Conservation (phyloP, 345 rosid genomes). For the Moricandia arvensis region DNA sequence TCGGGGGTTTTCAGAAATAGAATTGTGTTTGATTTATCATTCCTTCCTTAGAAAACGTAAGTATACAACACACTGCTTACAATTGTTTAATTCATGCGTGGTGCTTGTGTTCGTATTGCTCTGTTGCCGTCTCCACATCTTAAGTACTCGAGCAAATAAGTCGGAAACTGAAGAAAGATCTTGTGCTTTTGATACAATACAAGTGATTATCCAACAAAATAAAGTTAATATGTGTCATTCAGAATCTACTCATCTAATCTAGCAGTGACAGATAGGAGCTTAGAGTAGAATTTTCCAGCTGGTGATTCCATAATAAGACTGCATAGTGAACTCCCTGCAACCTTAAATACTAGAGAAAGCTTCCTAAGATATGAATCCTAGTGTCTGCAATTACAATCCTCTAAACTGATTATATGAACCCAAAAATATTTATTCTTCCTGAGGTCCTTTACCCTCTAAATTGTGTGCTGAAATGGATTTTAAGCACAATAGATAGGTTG, state of each 20-base stretch:
- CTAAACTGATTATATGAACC: not conserved
- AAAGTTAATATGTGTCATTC: not conserved
- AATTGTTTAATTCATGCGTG: not conserved
- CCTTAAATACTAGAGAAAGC: slow-evolving; percentile 71
- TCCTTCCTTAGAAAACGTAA: not conserved
- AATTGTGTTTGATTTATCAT: not conserved
- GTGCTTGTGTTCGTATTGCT: not conserved
- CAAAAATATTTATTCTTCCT: not conserved
- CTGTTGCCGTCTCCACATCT: not conserved
- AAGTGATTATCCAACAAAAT: not conserved
- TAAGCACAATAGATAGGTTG: not conserved
- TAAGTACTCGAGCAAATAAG: not conserved
- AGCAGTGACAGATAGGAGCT: slow-evolving; percentile 42
- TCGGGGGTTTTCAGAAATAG: not conserved
- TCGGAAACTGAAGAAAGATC: not conserved
- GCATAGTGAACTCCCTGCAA: slow-evolving; percentile 81
- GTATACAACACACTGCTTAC: not conserved
- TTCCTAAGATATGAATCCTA: slow-evolving; percentile 73
- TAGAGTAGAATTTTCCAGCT: slow-evolving; percentile 59
- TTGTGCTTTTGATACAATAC: not conserved
- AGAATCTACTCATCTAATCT: slow-evolving; percentile 34
- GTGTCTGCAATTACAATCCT: slow-evolving; percentile 71
- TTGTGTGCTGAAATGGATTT: not conserved
- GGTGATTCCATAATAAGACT: slow-evolving; percentile 89
- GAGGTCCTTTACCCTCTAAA: not conserved